Conservation (phyloP, 2,329 filamentous ascomycete species). For the Aureobasidium leucospermi region DNA sequence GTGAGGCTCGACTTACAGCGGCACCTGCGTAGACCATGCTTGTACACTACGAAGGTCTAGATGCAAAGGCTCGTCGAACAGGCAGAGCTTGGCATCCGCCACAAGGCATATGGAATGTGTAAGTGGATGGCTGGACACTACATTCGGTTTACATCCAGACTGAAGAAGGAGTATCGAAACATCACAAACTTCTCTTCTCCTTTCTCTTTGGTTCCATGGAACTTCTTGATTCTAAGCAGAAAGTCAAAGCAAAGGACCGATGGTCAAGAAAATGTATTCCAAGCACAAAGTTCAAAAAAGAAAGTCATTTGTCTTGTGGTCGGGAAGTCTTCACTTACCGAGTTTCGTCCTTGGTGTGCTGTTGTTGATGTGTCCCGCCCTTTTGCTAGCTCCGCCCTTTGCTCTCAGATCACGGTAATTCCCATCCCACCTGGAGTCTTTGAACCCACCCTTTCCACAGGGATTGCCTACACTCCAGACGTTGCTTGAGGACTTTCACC, state of each 20-base stretch:
- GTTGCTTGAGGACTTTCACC: constrained; percentile 6
- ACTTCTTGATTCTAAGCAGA: no score
- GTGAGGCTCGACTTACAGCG: no score
- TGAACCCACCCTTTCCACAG: background rate
- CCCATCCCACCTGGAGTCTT: background rate
- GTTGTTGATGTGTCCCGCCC: background rate
- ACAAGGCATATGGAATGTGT: no score
- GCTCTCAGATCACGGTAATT: background rate
- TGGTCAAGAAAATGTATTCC: background rate
- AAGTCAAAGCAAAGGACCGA: background rate
- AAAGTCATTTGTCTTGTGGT: background rate
- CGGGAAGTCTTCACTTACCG: background rate
- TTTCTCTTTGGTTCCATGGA: no score
- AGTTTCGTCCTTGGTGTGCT: background rate
- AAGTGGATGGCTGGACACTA: no score
- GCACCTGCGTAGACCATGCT: no score
- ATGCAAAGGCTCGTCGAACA: no score
- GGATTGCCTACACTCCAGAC: background rate
- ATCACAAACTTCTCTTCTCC: no score
- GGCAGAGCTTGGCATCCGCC: no score
- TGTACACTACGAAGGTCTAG: no score
- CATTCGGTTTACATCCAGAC: no score
- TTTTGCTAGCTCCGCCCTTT: background rate
- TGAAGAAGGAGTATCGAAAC: no score
- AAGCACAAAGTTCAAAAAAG: background rate